phyloP scores from a whole-genome alignment of 2,329 filamentous ascomycete species.

The Fusarium penzigii region DNA sequence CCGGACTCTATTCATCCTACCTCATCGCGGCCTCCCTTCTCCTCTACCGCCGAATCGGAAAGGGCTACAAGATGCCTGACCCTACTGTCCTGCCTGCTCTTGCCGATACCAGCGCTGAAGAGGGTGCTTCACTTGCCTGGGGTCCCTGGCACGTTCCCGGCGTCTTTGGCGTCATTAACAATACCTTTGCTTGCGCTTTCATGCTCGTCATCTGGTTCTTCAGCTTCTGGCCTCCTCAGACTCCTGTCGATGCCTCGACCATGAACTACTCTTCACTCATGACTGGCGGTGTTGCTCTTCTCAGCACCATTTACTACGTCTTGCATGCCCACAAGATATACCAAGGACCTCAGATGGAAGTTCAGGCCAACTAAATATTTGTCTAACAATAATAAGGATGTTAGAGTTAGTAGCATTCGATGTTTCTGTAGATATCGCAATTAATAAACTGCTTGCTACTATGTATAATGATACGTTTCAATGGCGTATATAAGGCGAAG shows the following conservation, averaged over 20 bases:
- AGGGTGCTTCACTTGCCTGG: conserved; percentile 39
- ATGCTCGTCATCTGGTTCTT: conserved; percentile 57
- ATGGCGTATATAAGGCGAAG: too few species aligned
- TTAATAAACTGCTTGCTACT: neutral
- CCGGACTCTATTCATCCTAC: conserved; percentile 24
- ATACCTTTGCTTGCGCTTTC: conserved; percentile 52
- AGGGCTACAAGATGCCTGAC: conserved; percentile 24
- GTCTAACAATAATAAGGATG: neutral
- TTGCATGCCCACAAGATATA: conserved; percentile 42
- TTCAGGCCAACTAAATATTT: neutral
- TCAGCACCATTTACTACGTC: conserved; percentile 48
- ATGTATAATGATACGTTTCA: too few species aligned
- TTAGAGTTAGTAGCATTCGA: neutral
- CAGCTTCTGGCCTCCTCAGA: conserved; percentile 47
- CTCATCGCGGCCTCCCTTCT: conserved; percentile 22
- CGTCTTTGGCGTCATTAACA: conserved; percentile 52
- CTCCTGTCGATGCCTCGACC: conserved; percentile 23
- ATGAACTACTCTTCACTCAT: conserved; percentile 51
- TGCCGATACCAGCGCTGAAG: conserved; percentile 13
- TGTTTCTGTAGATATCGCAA: too few species aligned
- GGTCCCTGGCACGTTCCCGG: conserved; percentile 57
- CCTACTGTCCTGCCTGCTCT: conserved; percentile 18
- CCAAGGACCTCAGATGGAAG: conserved; percentile 41
- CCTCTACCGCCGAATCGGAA: conserved; percentile 25
- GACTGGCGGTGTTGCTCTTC: conserved; percentile 40